These are phyloP conservation scores for Colletotrichum sojae DNA, from an alignment of 2,329 filamentous ascomycete genomes.

Conservation along the genomic window DNA sequence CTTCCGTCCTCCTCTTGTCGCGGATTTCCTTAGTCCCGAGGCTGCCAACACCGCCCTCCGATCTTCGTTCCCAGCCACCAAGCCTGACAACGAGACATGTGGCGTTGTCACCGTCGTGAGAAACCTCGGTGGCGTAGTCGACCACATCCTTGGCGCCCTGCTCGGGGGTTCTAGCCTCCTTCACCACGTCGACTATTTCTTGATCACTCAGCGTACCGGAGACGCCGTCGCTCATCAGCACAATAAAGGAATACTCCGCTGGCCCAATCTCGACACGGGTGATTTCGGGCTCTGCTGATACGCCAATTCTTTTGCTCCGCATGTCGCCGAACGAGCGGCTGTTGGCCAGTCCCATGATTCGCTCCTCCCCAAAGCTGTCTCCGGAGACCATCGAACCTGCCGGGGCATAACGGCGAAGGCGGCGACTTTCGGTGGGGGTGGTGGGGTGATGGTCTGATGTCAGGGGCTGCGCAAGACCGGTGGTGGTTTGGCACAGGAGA, in stretches of 20 bases:
- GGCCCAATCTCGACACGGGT: constrained; percentile 83
- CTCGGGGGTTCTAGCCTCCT: constrained; percentile 93
- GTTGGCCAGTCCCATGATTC: constrained; percentile 93
- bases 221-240: constrained; percentile 90
- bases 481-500: constrained; percentile 87
- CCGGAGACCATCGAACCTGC: constrained; percentile 84
- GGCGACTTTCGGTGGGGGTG: constrained; percentile 85
- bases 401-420: constrained; percentile 85
- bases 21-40: constrained; percentile 93
- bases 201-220: constrained; percentile 90
- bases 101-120: constrained; percentile 75
- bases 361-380: constrained; percentile 97
- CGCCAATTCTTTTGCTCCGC: constrained; percentile 89
- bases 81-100: constrained; percentile 78
- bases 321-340: constrained; percentile 96
- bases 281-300: constrained; percentile 94
- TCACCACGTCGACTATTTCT: constrained; percentile 95
- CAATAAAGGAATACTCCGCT: constrained; percentile 90
- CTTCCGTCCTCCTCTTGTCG: constrained; percentile 85
- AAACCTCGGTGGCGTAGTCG: constrained; percentile 89
- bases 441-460: constrained; percentile 95
- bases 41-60: constrained; percentile 89
- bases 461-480: constrained; percentile 83
- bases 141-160: constrained; percentile 85
- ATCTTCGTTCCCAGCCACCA: constrained; percentile 79